Evolutionary conservation across 1,139 yeast genomes (phyloP).

Genomic region (Candida sp.): DNA sequence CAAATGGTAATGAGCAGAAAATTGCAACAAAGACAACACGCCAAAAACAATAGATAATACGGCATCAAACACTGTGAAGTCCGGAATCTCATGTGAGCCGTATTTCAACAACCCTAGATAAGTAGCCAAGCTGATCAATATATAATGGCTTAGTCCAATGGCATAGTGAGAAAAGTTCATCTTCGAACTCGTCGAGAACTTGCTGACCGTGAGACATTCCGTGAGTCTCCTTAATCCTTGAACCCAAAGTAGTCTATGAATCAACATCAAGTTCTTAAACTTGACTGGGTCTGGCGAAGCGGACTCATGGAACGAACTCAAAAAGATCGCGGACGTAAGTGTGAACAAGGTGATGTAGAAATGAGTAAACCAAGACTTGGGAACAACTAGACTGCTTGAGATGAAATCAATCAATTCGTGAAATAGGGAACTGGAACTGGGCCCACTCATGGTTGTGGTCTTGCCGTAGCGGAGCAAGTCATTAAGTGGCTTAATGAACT

Average conservation of each 20-base stretch:
- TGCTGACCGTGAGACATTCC: conserved; percentile 62
- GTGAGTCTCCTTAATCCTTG: conserved; percentile 69
- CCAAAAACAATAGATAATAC: conserved; percentile 33
- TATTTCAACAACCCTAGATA: conserved; percentile 18
- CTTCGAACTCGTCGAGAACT: conserved; percentile 50
- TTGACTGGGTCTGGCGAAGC: conserved; percentile 12
- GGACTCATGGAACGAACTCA: conserved; percentile 5
- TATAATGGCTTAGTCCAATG: conserved; percentile 74
- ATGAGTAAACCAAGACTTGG: conserved; percentile 52
- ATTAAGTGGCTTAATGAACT: conserved; percentile 17
- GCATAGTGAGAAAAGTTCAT: conserved; percentile 81
- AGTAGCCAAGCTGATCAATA: conserved; percentile 28
- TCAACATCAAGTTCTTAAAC: conserved; percentile 18
- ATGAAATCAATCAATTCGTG: conserved; percentile 7
- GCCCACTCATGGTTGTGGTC: conserved; percentile 9
- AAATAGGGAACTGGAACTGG: conserved; percentile 2
- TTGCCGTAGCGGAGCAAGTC: conserved; percentile 24
- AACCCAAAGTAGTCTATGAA: conserved; percentile 28
- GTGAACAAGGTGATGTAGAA: conserved; percentile 42
- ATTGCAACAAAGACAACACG: conserved; percentile 59
- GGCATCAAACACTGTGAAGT: conserved; percentile 17
- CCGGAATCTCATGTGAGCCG: conserved; percentile 11
- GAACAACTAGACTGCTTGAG: conserved; percentile 36
- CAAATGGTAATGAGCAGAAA: conserved; percentile 59
- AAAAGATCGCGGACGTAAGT: conserved; percentile 11